Conservation (phyloP, 768 basidiomycete species). For the Pleurotus djamor region DNA sequence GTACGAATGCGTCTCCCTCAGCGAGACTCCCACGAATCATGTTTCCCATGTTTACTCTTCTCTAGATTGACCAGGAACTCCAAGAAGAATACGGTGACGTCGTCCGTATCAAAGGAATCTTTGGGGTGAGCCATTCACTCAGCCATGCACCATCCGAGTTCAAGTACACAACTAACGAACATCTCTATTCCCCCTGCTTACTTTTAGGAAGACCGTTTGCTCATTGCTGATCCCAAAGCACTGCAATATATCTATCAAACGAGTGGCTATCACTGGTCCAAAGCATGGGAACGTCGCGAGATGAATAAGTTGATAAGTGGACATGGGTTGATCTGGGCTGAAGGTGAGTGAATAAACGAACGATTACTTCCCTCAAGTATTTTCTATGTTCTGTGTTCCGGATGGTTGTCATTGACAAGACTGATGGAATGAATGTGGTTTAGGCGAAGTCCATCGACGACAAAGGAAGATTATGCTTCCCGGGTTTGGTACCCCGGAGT, state of each 20-base stretch:
- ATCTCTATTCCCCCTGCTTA: not conserved
- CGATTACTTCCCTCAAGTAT: too few relatives aligned
- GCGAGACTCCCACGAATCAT: too few relatives aligned
- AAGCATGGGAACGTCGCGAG: conserved; percentile 18
- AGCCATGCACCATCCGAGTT: not conserved
- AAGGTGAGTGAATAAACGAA: not conserved
- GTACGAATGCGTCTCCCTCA: not conserved
- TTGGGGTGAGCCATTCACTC: conserved; percentile 12
- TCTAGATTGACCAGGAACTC: conserved; percentile 26
- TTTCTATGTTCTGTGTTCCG: not conserved
- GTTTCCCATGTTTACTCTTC: conserved; percentile 4
- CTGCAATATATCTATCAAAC: conserved; percentile 26
- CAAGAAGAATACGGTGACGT: conserved; percentile 26
- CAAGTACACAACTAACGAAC: too few relatives aligned
- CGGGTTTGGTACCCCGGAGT: conserved; percentile 14
- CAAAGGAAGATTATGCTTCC: conserved; percentile 7
- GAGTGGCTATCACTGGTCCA: conserved; percentile 26
- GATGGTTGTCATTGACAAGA: not conserved
- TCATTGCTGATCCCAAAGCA: conserved; percentile 32
- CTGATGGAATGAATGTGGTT: not conserved
- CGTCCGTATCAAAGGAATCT: conserved; percentile 17
- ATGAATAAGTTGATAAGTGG: conserved; percentile 15
- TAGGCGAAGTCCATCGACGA: conserved; percentile 3
- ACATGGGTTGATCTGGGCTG: not conserved
- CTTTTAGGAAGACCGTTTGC: conserved; percentile 25